A percentile compares a stretch with the other conserved stretches of the same genome.
Conservation (phyloP, 805 yeast species). For the Candida peoriensis region DNA sequence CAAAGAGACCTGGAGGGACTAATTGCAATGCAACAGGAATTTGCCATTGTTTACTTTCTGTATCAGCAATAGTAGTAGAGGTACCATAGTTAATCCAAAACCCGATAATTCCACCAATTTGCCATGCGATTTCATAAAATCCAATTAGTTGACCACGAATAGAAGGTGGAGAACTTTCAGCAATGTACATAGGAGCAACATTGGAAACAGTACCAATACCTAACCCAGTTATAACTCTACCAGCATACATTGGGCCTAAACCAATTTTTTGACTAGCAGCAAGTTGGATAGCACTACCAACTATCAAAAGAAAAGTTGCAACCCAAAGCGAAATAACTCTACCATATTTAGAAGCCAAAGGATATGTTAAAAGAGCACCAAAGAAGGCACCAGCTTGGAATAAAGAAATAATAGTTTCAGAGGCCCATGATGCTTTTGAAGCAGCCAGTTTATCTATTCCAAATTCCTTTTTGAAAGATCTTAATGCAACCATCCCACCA, state of each 20-base stretch:
- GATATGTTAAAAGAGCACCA: slow-evolving; percentile 40
- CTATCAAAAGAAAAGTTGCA: slow-evolving; percentile 35
- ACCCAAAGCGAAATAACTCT: slow-evolving; percentile 34
- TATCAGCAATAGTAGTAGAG: slow-evolving; percentile 24
- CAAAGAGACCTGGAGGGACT: slow-evolving; percentile 39
- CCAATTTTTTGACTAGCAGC: slow-evolving; percentile 27
- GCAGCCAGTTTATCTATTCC: slow-evolving; percentile 31
- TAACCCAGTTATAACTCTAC: slow-evolving; percentile 43
- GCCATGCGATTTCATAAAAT: slow-evolving; percentile 45
- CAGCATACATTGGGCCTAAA: slow-evolving; percentile 43
- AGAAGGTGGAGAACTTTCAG: slow-evolving; percentile 42
- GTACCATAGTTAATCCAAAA: slow-evolving; percentile 20
- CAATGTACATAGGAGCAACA: slow-evolving; percentile 44
- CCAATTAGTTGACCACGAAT: slow-evolving; percentile 43
- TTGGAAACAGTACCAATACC: slow-evolving; percentile 50
- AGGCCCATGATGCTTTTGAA: slow-evolving; percentile 23
- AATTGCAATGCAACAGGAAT: slow-evolving; percentile 44
- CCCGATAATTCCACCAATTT: slow-evolving; percentile 17
- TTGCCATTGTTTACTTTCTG: slow-evolving; percentile 37
- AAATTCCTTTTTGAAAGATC: slow-evolving; percentile 40
- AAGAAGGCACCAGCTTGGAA: slow-evolving; percentile 51
- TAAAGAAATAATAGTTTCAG: slow-evolving; percentile 41
- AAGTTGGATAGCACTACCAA: slow-evolving; percentile 40
- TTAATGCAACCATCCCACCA: slow-evolving; percentile 46
- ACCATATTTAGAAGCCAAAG: slow-evolving; percentile 36